Conservation (phyloP, 495 filamentous ascomycete species). For the Lophium mytilinum region DNA sequence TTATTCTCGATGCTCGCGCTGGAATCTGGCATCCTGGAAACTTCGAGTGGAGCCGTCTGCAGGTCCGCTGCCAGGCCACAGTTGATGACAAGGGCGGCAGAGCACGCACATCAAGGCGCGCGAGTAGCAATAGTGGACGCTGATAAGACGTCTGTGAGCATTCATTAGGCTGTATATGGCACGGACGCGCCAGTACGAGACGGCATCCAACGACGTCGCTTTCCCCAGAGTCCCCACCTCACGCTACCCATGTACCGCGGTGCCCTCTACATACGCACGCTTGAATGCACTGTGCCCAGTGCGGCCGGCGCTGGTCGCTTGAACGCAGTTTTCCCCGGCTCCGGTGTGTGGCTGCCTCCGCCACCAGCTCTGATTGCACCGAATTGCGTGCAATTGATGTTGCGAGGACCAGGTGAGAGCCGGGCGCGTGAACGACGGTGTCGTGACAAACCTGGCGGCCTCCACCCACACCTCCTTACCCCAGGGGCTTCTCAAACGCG, state of each 20-base stretch:
- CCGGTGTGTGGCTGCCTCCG: neutral
- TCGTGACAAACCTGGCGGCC: no score
- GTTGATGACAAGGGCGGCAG: conserved; percentile 3
- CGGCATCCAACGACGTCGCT: no score
- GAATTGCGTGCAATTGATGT: conserved; percentile 8
- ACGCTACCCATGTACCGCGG: no score
- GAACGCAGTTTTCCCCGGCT: no score
- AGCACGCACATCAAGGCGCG: conserved; percentile 6
- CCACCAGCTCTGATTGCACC: conserved; percentile 15
- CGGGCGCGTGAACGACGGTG: neutral
- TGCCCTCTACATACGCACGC: no score
- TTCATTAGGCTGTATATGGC: no score
- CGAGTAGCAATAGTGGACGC: conserved; percentile 1
- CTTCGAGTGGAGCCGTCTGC: conserved; percentile 12
- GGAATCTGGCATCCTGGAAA: conserved; percentile 1
- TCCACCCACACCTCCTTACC: no score
- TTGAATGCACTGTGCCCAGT: no score
- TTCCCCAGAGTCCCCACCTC: no score
- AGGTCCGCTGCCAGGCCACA: conserved; percentile 8
- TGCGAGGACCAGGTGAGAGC: conserved; percentile 8
- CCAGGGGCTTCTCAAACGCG: no score
- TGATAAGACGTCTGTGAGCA: neutral
- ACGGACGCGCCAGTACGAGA: no score
- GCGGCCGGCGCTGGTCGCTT: no score
- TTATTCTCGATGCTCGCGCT: neutral